phyloP scores from a whole-genome alignment of 2,329 filamentous ascomycete species.

The Hyphodiscus sp. region DNA sequence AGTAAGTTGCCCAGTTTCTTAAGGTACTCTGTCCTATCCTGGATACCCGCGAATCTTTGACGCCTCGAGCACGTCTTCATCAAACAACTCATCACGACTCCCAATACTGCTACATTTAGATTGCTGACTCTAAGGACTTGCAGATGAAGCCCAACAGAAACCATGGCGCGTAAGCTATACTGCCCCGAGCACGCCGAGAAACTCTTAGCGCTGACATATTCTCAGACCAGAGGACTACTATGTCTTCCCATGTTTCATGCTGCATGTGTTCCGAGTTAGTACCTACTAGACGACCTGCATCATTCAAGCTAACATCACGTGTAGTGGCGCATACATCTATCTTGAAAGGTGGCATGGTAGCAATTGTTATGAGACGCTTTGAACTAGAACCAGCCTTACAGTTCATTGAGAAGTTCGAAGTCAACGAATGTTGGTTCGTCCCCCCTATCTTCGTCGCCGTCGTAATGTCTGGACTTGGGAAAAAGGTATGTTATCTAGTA shows the following conservation, averaged over 20 bases:
- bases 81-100: no score
- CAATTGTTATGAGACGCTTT: slow-evolving; percentile 66
- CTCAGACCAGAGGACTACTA: slow-evolving; percentile 41
- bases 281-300: background rate
- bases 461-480: slow-evolving; percentile 21
- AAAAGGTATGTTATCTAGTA: background rate
- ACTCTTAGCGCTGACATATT: background rate
- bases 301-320: slow-evolving; percentile 28
- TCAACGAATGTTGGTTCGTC: slow-evolving; percentile 61
- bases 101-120: no score
- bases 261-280: slow-evolving; percentile 58
- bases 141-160: background rate
- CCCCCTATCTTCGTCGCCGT: slow-evolving; percentile 71
- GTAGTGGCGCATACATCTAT: slow-evolving; percentile 60
- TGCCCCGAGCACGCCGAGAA: background rate
- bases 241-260: slow-evolving; percentile 52
- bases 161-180: background rate
- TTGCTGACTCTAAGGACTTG: no score
- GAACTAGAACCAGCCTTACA: slow-evolving; percentile 64
- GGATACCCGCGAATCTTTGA: no score
- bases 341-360: slow-evolving; percentile 14
- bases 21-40: no score
- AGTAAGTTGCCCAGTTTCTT: background rate
- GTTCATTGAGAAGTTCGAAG: slow-evolving; percentile 57
- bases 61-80: no score